Conservation (phyloP, 805 yeast species). For the Wickerhamiella sorbophila region DNA sequence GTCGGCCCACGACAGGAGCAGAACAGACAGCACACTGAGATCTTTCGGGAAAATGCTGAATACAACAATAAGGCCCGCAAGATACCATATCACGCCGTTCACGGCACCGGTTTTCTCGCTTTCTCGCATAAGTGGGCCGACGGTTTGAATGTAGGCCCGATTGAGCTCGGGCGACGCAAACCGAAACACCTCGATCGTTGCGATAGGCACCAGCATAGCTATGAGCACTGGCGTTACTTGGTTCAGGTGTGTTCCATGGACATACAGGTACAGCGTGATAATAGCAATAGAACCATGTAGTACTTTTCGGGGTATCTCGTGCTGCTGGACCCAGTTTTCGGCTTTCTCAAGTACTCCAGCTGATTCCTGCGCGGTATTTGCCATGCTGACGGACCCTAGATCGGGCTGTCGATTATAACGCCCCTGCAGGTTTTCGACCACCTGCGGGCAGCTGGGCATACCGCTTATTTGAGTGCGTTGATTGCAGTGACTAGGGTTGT, state of each 20-base stretch:
- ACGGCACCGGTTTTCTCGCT: conserved; percentile 45
- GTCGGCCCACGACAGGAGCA: conserved; percentile 90
- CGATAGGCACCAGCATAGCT: conserved; percentile 40
- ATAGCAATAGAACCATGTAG: conserved; percentile 86
- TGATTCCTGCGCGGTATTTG: background rate
- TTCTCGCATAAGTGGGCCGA: conserved; percentile 78
- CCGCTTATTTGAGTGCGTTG: too few species aligned
- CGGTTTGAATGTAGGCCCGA: conserved; percentile 43
- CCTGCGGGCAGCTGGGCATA: too few species aligned
- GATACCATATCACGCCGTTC: conserved; percentile 83
- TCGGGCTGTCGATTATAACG: too few species aligned
- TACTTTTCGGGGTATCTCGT: conserved; percentile 78
- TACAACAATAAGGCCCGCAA: conserved; percentile 62
- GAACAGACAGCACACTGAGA: conserved; percentile 57
- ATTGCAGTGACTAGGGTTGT: too few species aligned
- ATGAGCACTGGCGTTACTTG: conserved; percentile 49
- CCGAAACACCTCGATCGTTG: conserved; percentile 53
- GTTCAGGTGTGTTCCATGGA: conserved; percentile 39
- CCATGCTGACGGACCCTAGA: background rate
- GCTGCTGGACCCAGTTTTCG: conserved; percentile 44
- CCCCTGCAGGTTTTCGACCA: too few species aligned
- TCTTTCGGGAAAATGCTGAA: conserved; percentile 66
- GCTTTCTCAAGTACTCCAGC: background rate
- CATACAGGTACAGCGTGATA: conserved; percentile 58
- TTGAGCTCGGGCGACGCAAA: conserved; percentile 51